These are phyloP conservation scores for Solanum virginianum DNA, from an alignment of 257 asterid genomes.

Conservation along the genomic window DNA sequence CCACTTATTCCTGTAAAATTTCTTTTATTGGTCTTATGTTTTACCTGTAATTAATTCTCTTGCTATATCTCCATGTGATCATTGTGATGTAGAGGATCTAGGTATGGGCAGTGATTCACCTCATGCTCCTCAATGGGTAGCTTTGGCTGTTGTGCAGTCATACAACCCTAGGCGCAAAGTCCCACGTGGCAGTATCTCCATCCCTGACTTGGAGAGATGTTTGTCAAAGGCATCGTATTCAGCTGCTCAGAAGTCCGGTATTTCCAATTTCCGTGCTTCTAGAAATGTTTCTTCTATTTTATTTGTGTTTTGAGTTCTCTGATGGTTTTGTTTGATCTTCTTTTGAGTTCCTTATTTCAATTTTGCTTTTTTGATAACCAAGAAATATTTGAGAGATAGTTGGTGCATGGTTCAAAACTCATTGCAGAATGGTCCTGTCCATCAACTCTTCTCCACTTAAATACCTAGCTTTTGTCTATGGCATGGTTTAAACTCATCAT, in stretches of 20 bases:
- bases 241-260: slow-evolving; percentile 82
- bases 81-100: slow-evolving; percentile 36
- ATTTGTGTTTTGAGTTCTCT: background rate
- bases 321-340: background rate
- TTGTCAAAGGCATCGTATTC: slow-evolving; percentile 73
- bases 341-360: background rate
- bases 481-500: background rate
- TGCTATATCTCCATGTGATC: background rate
- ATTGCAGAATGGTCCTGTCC: background rate
- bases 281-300: background rate
- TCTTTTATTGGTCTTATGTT: background rate
- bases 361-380: background rate
- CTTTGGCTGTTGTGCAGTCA: slow-evolving; percentile 84
- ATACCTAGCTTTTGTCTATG: background rate
- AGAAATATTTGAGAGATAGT: background rate
- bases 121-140: slow-evolving; percentile 62
- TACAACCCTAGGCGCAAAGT: slow-evolving; percentile 70
- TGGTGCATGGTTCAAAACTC: background rate
- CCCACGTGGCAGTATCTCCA: slow-evolving; percentile 66
- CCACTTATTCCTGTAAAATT: slow-evolving; percentile 3
- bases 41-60: background rate
- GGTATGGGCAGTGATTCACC: slow-evolving; percentile 20
- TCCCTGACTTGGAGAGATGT: slow-evolving; percentile 64
- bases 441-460: background rate
- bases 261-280: background rate